phyloP scores from a whole-genome alignment of 2,329 filamentous ascomycete genomes.

The Fusarium pininemorale region DNA sequence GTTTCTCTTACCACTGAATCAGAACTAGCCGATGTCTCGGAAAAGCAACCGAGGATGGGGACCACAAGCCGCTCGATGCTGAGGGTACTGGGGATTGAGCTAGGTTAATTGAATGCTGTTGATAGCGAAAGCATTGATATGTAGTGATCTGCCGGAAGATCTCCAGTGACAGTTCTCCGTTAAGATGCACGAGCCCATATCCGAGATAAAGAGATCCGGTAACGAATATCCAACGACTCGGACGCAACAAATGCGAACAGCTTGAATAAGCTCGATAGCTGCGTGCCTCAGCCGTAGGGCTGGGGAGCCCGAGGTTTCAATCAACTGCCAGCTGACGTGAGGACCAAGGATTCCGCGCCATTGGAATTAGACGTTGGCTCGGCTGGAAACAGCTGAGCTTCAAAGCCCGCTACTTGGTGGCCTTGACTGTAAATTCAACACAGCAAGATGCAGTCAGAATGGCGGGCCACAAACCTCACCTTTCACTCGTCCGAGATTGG shows the following conservation, averaged over 20 bases:
- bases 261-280: background rate
- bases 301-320: background rate
- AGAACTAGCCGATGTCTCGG: conserved; percentile 21
- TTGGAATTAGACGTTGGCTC: background rate
- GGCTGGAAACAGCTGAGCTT: background rate
- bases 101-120: background rate
- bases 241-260: background rate
- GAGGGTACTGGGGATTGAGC: background rate
- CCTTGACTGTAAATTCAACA: background rate
- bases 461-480: background rate
- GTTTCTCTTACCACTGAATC: background rate
- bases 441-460: conserved; percentile 8
- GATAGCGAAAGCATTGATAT: background rate
- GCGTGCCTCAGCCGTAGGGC: background rate
- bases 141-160: background rate
- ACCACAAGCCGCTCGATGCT: background rate
- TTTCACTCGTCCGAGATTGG: background rate
- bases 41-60: conserved; percentile 13
- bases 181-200: background rate
- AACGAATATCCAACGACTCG: background rate
- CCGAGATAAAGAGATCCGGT: background rate
- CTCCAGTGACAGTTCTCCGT: background rate
- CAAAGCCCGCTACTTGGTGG: background rate
- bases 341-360: background rate
- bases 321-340: conserved; percentile 35